Evolutionary conservation across 257 asterid genomes (phyloP), one percentile per base, ranked within the genome.

Genomic region (Capsicum pubescens): DNA sequence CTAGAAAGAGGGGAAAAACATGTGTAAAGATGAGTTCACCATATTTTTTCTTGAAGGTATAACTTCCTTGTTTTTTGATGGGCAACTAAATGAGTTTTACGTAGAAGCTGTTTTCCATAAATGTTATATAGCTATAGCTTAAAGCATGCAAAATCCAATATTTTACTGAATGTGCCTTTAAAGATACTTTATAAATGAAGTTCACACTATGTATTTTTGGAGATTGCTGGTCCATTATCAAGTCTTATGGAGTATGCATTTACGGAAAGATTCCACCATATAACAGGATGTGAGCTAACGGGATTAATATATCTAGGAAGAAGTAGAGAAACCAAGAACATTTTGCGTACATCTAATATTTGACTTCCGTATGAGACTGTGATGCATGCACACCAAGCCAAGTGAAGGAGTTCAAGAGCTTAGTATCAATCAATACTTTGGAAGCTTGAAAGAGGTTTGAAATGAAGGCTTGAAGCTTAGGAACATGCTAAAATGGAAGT

Each of bases 11-110:
- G 11, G 58, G 58, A 71, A n/a, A 71, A 71, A 46, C 57, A 35
- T 71, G 36, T 71, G 39, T 19, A 71, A 71, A 13, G 59, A 21
- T 71, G 80, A 71, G n/a, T 71, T 71, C 80, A n/a, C 58, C 58
- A n/a, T 71, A 70, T 71, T 46, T 71, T 71, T 50, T 71, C 58
- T 71, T 71, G 57, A n/a, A 46, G 80, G 80, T 46, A 71, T 71
- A n/a, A 71, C 57, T n/a, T 46, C 80, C 58, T 10, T 46, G 58
- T 48, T 11, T 44, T 59, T 46, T 44, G 56, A 44, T 70, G 78
- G 52, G 56, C 56, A 70, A 17, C 78, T 42, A 46, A 44, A 42
- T 44, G 56, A 17, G 59, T 71, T 71, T 48, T 71, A 46, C 2
- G n/a, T 46, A n/a, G 80, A 12, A 10, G 39, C 17, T n/a, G 17